Base-by-base conservation (phyloP, 305 asterid genomes). In the Fraxinus baroniana region DNA sequence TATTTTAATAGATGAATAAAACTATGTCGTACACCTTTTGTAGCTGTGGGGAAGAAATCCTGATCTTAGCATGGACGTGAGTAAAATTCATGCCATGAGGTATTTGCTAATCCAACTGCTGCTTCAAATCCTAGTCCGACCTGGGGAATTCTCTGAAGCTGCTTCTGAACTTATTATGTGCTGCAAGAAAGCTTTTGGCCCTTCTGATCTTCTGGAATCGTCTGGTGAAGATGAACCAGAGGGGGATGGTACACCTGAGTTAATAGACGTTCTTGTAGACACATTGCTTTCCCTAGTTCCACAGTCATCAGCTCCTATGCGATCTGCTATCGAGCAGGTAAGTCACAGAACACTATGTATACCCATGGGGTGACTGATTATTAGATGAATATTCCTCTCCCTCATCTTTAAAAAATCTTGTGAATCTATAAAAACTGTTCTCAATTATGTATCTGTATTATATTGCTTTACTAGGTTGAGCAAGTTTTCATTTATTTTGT, bases 241-340 rank as follows among this genome's bases (percentile, higher is more conserved):
- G 2, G 62, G 62, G 62, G 62, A 52, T 60, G 92, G 83, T 57
- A 82, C 86, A 24, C 98, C 98, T 55, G 86, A 89, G 79, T 78
- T 91, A 79, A 94, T 97, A 97, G 98, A 97, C 68, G 99, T 97
- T 24, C 94, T 97, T 84, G 95, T 97, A 84, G 98, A 94, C 87
- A 92, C 98, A 22, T 89, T 97, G 97, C 98, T 97, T 84, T 94
- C 99, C 22, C 84, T 97, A 78, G 90, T 97, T 85, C 98, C 99
- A 0, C 97, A 94, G 86, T 94, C 98, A 76, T 90, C 98, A 57
- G 92, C 97, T 80, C 97, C 98, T 33, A 49, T 92, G 87, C 93
- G 98, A 28, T 90, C 97, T 60, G 90, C 99, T 70, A 92, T 97
- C 85, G 99, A 97, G 88, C 98, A 88, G 97, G 99, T 92, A 57